Evolutionary conservation across 257 asterid genomes (phyloP).

Genomic region (Forsythia viridissima): DNA sequence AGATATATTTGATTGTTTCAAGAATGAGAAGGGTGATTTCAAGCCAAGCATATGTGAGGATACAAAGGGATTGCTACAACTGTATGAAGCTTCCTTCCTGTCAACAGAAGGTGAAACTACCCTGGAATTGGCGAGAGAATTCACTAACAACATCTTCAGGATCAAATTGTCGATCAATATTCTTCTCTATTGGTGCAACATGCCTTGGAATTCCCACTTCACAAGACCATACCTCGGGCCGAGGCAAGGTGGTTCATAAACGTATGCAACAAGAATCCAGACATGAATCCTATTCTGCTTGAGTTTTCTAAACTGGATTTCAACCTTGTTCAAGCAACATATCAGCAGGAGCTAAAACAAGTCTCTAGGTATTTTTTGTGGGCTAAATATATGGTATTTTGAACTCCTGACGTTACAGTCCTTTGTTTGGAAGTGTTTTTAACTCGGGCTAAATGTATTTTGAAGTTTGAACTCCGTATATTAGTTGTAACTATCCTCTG

Average conservation of each 20-base stretch:
- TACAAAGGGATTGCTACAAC: conserved; percentile 31
- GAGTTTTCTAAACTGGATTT: conserved; percentile 22
- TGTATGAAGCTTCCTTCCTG: conserved; percentile 55
- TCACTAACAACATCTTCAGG: conserved; percentile 7
- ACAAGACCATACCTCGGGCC: not conserved
- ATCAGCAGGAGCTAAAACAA: conserved; percentile 9
- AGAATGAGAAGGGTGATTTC: conserved; percentile 32
- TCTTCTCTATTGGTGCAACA: not conserved
- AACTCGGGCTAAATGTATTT: no score
- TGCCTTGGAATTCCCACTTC: conserved; percentile 16
- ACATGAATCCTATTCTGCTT: not conserved
- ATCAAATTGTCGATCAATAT: not conserved
- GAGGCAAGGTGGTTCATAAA: not conserved
- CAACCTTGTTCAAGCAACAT: conserved; percentile 15
- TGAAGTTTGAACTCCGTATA: no score
- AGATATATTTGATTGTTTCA: conserved; percentile 40
- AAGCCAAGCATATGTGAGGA: conserved; percentile 22
- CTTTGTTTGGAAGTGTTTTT: no score
- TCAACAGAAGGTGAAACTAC: conserved; percentile 34
- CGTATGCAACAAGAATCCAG: not conserved
- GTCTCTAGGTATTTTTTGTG: not conserved
- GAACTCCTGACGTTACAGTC: not conserved
- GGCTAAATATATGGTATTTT: not conserved
- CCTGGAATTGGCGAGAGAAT: conserved; percentile 40
- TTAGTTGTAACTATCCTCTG: no score